Percentiles rank a stretch among this genome's conserved stretches.
Conservation (phyloP, 1,284 basidiomycete species). For the Leccinum cinnamomeum region DNA sequence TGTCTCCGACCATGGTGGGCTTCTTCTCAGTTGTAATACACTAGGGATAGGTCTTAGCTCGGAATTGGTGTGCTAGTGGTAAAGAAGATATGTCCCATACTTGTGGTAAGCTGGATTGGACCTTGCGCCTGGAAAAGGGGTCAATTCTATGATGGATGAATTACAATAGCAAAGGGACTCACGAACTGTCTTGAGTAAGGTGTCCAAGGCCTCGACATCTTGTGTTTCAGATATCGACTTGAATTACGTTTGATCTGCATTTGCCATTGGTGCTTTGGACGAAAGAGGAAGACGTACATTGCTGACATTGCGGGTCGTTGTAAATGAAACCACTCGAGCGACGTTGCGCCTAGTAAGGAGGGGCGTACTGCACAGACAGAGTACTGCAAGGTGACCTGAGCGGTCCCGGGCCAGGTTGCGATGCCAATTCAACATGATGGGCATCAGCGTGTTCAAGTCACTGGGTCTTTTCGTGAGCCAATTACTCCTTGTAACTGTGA, state of each 20-base stretch:
- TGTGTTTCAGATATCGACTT: slow-evolving; percentile 51
- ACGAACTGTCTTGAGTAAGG: slow-evolving; percentile 57
- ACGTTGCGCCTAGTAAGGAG: not conserved
- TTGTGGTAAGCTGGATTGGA: slow-evolving; percentile 57
- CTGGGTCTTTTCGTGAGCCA: too few relatives aligned
- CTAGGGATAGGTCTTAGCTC: slow-evolving; percentile 32
- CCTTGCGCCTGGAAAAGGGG: slow-evolving; percentile 41
- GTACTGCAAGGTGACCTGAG: not conserved
- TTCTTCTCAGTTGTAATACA: slow-evolving; percentile 51
- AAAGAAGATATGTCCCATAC: slow-evolving; percentile 35
- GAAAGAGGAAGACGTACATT: not conserved
- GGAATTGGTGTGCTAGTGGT: not conserved
- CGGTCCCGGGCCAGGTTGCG: not conserved
- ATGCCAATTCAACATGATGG: not conserved
- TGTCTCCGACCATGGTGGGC: slow-evolving; percentile 57
- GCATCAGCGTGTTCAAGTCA: too few relatives aligned
- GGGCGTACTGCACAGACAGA: not conserved
- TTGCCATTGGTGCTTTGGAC: not conserved
- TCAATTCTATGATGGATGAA: not conserved
- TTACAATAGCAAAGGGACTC: slow-evolving; percentile 32
- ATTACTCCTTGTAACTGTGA: too few relatives aligned
- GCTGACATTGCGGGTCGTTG: slow-evolving; percentile 3
- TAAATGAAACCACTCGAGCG: not conserved
- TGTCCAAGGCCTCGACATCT: slow-evolving; percentile 59
- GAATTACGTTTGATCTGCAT: slow-evolving; percentile 8